phyloP scores from a whole-genome alignment of 768 basidiomycete species.

The Boletus fagicola region DNA sequence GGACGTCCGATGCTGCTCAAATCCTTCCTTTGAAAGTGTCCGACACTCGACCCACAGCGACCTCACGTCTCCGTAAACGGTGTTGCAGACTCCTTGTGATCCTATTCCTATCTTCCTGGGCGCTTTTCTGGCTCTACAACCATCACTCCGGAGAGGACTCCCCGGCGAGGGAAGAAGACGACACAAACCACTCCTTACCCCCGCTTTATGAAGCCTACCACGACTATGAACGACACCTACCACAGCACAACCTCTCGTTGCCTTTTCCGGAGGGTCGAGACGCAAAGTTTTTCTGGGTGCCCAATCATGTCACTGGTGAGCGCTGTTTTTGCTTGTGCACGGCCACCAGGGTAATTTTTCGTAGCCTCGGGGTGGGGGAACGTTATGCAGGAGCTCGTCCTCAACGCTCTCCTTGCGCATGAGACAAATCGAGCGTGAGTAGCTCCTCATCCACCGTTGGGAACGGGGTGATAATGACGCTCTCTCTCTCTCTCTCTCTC shows the following conservation, averaged over 20 bases:
- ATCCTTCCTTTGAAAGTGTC: constrained; percentile 18
- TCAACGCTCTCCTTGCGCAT: constrained; percentile 51
- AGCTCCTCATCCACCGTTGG: no score
- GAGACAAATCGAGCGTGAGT: constrained; percentile 49
- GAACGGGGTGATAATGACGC: not conserved
- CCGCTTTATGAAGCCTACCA: constrained; percentile 47
- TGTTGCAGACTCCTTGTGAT: constrained; percentile 12
- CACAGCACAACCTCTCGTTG: constrained; percentile 43
- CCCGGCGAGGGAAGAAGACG: constrained; percentile 2
- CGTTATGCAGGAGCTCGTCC: constrained; percentile 53
- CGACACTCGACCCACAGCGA: constrained; percentile 1
- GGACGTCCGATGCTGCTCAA: constrained; percentile 1
- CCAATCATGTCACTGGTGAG: constrained; percentile 47
- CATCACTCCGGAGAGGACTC: not conserved
- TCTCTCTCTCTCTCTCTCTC: not conserved
- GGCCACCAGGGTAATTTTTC: not conserved
- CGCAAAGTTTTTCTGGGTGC: constrained; percentile 46
- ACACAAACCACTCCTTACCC: constrained; percentile 28
- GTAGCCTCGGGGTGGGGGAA: constrained; percentile 62
- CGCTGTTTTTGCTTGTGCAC: not conserved
- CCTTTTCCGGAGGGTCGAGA: constrained; percentile 41
- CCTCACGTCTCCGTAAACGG: constrained; percentile 6
- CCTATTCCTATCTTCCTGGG: constrained; percentile 10
- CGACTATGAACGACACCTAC: constrained; percentile 42
- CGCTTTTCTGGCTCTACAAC: constrained; percentile 19